phyloP scores from a whole-genome alignment of 257 asterid genomes.

The Solanum rostratum region DNA sequence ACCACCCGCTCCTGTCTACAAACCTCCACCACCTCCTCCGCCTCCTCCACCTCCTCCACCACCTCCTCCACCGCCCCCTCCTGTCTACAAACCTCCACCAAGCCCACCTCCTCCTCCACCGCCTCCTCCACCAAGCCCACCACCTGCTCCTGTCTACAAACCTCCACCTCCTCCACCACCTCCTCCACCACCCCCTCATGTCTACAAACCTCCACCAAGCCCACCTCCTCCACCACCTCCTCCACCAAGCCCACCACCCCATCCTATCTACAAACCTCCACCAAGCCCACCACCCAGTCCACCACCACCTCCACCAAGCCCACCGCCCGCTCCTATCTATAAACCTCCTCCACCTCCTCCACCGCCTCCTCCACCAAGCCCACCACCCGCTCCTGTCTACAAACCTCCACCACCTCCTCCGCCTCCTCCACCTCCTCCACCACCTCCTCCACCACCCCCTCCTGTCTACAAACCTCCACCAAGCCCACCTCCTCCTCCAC shows the following conservation, averaged over 20 bases:
- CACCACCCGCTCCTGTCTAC: background rate
- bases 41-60: background rate
- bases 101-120: background rate
- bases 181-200: background rate
- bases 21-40: background rate
- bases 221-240: background rate
- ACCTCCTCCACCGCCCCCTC: too few species aligned
- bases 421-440: background rate
- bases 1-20: background rate
- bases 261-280: background rate
- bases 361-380: background rate
- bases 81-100: background rate
- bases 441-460: background rate
- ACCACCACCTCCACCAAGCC: background rate
- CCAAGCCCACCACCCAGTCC: background rate
- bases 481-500: background rate
- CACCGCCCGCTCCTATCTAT: fast-evolving
- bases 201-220: background rate
- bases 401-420: background rate
- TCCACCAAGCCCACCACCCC: background rate
- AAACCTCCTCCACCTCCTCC: background rate
- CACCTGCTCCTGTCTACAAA: too few species aligned
- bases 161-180: too few species aligned
- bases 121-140: background rate
- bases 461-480: background rate